Evolutionary conservation across 2,329 filamentous ascomycete genomes (phyloP).

Genomic region (Eutypella sp.): DNA sequence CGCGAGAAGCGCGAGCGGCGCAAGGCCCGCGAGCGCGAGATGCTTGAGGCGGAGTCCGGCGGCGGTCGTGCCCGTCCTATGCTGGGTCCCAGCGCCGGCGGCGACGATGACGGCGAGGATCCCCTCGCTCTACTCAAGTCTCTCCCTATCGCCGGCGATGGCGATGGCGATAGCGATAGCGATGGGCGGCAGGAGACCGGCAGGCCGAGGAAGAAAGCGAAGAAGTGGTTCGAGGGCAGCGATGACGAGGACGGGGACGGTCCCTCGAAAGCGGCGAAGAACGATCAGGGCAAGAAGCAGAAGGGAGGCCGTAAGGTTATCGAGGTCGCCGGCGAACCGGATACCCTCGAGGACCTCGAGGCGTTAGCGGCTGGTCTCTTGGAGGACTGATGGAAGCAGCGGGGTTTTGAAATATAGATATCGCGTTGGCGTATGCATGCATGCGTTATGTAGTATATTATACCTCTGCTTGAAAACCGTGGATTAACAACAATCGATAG

Average conservation of each 20-base stretch:
- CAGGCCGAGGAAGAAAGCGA: constrained; percentile 57
- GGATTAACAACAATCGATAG: too few species aligned
- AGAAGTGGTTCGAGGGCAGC: constrained; percentile 76
- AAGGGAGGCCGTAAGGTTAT: constrained; percentile 51
- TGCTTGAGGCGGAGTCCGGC: constrained; percentile 62
- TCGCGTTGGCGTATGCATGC: neutral
- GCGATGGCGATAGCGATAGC: constrained; percentile 12
- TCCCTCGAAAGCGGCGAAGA: constrained; percentile 27
- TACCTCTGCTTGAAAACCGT: too few species aligned
- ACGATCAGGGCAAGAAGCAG: constrained; percentile 37
- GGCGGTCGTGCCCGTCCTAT: constrained; percentile 26
- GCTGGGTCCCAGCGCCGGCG: constrained; percentile 29
- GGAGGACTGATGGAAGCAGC: constrained; percentile 29
- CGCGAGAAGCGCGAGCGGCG: constrained; percentile 62
- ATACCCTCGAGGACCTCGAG: constrained; percentile 76
- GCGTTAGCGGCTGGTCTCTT: constrained; percentile 70
- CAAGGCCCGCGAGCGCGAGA: constrained; percentile 72
- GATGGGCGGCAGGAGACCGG: constrained; percentile 34
- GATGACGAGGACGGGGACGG: constrained; percentile 45
- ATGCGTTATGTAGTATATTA: too few species aligned
- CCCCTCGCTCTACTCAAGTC: constrained; percentile 54
- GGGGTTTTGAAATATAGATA: neutral
- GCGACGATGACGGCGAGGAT: constrained; percentile 43
- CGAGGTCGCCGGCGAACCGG: constrained; percentile 62
- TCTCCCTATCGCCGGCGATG: constrained; percentile 43